Conservation (phyloP, 2,329 filamentous ascomycete species). For the Stachybotrys echinatus region DNA sequence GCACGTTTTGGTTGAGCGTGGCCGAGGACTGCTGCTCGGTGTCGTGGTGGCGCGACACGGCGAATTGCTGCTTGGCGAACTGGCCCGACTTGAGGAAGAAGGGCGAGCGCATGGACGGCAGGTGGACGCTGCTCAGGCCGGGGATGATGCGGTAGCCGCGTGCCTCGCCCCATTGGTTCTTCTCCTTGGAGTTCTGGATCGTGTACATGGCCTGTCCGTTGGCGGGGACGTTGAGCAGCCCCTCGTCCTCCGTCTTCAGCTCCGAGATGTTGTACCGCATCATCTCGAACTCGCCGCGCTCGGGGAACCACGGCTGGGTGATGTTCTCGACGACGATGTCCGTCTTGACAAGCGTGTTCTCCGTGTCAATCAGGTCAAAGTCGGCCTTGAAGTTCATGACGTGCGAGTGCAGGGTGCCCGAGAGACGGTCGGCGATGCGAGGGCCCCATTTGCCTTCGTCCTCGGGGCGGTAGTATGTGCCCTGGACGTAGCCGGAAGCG, state of each 20-base stretch:
- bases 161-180: conserved; percentile 6
- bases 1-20: conserved; percentile 31
- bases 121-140: conserved; percentile 27
- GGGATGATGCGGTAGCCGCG: conserved; percentile 14
- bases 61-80: conserved; percentile 41
- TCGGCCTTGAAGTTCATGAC: conserved; percentile 32
- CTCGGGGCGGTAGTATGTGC: conserved; percentile 21
- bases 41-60: conserved; percentile 39
- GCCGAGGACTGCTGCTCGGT: conserved; percentile 15
- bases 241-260: conserved; percentile 18
- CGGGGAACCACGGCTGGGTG: conserved; percentile 29
- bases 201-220: conserved; percentile 8
- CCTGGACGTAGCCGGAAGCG: not conserved
- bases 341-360: conserved; percentile 24
- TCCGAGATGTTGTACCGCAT: conserved; percentile 22
- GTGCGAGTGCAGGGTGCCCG: conserved; percentile 28
- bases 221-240: conserved; percentile 15
- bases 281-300: conserved; percentile 28
- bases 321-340: conserved; percentile 21
- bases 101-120: conserved; percentile 39
- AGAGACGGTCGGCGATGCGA: conserved; percentile 18
- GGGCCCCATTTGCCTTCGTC: conserved; percentile 26
- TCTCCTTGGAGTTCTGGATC: conserved; percentile 15
- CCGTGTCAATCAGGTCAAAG: conserved; percentile 26
- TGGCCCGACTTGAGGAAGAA: conserved; percentile 39